phyloP scores from a whole-genome alignment of 805 yeast species.

The Metschnikowia cubensis region DNA sequence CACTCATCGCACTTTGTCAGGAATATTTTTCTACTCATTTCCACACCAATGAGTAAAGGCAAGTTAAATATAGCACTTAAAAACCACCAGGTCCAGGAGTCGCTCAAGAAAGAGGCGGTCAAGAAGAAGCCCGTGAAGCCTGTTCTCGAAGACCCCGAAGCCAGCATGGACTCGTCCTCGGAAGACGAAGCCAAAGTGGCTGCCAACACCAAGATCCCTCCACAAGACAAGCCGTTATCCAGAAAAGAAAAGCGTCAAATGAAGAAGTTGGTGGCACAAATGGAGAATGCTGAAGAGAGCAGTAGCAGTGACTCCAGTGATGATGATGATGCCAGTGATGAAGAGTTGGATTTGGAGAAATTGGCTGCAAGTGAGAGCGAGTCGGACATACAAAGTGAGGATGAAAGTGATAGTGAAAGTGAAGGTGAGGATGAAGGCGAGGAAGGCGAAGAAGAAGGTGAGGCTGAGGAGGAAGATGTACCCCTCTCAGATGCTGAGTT shows the following conservation, averaged over 20 bases:
- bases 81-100: slow-evolving; percentile 14
- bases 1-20: slow-evolving; percentile 12
- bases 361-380: background rate
- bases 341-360: slow-evolving; percentile 36
- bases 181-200: slow-evolving; percentile 28
- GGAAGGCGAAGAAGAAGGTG: background rate
- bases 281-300: slow-evolving; percentile 30
- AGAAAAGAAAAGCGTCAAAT: slow-evolving; percentile 61
- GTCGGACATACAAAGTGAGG: slow-evolving; percentile 27
- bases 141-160: slow-evolving; percentile 12
- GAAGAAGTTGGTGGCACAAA: slow-evolving; percentile 44
- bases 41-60: slow-evolving; percentile 16
- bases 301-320: slow-evolving; percentile 34
- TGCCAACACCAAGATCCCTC: slow-evolving; percentile 14
- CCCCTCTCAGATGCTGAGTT: slow-evolving; percentile 88
- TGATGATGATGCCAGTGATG: slow-evolving; percentile 49
- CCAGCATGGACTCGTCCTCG: slow-evolving; percentile 8
- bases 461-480: slow-evolving; percentile 66
- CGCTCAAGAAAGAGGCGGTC: slow-evolving; percentile 1
- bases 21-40: slow-evolving; percentile 6
- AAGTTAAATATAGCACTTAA: slow-evolving; percentile 19
- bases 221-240: slow-evolving; percentile 37
- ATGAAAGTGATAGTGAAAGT: slow-evolving; percentile 16
- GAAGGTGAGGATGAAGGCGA: slow-evolving; percentile 6
- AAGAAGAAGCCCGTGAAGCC: slow-evolving; percentile 12